These are phyloP conservation scores for Pistacia integerrima DNA, from an alignment of 345 rosid species.

Conservation along the genomic window DNA sequence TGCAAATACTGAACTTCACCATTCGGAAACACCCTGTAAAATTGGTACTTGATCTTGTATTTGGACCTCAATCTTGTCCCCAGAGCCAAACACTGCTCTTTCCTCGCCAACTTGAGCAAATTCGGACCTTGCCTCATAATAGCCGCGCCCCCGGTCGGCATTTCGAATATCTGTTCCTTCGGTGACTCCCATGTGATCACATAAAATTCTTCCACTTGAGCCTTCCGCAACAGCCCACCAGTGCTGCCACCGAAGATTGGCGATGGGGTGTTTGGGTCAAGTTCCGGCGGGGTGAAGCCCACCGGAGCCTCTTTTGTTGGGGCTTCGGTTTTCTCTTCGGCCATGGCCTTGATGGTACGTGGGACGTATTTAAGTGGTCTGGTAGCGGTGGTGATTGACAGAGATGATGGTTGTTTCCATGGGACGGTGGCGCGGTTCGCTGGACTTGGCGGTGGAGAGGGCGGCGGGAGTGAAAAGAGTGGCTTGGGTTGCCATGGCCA, in stretches of 20 bases:
- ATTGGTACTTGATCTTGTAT: conserved; percentile 92
- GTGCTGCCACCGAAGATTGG: conserved; percentile 92
- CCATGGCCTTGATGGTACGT: conserved; percentile 40
- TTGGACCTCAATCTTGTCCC: conserved; percentile 90
- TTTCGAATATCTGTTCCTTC: conserved; percentile 87
- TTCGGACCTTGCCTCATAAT: conserved; percentile 95
- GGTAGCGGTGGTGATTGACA: conserved; percentile 24
- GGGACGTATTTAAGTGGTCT: conserved; percentile 29
- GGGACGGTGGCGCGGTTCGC: conserved; percentile 37
- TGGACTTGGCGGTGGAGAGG: conserved; percentile 46
- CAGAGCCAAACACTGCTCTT: conserved; percentile 88
- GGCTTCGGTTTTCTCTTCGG: conserved; percentile 27
- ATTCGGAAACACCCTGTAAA: conserved; percentile 86
- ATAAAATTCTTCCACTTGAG: conserved; percentile 88
- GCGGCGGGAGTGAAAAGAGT: conserved; percentile 52
- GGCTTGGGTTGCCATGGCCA: conserved; percentile 70
- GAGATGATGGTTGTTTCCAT: conserved; percentile 43
- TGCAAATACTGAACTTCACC: conserved; percentile 93
- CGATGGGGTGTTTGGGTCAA: conserved; percentile 85
- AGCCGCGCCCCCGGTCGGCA: conserved; percentile 95
- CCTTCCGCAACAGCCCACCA: conserved; percentile 76
- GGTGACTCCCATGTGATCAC: conserved; percentile 95
- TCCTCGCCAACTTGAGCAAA: conserved; percentile 87
- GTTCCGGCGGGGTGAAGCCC: conserved; percentile 80
- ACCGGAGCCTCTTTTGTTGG: conserved; percentile 57